Evolutionary conservation across 176 grass and related monocot genomes (phyloP).

Genomic region (Rhynchospora breviuscula): DNA sequence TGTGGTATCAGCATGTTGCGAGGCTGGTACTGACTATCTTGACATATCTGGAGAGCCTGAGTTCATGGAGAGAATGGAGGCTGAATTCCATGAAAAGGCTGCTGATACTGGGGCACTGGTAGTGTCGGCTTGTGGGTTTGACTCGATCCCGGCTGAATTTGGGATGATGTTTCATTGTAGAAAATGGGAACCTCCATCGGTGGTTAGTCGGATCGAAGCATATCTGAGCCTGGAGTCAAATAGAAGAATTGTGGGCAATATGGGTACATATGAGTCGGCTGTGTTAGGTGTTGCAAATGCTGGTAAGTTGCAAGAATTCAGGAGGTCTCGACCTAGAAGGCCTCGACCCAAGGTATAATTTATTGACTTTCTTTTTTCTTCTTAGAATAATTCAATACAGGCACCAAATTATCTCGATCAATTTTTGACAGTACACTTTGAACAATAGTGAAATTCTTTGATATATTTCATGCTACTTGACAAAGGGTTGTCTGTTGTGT

Average conservation of each 20-base stretch:
- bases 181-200: slow-evolving; percentile 50
- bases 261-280: slow-evolving; percentile 77
- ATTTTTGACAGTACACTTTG: neutral
- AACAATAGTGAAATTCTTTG: neutral
- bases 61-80: slow-evolving; percentile 82
- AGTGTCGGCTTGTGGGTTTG: slow-evolving; percentile 75
- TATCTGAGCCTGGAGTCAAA: slow-evolving; percentile 57
- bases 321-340: slow-evolving; percentile 52
- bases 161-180: slow-evolving; percentile 61
- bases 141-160: slow-evolving; percentile 75
- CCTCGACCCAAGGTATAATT: slow-evolving; percentile 50
- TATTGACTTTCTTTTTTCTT: neutral
- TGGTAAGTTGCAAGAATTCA: slow-evolving; percentile 46
- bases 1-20: slow-evolving; percentile 53
- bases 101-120: slow-evolving; percentile 46
- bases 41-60: slow-evolving; percentile 85
- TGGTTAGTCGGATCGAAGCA: slow-evolving; percentile 42
- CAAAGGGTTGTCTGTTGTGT: neutral
- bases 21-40: slow-evolving; percentile 59
- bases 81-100: slow-evolving; percentile 48
- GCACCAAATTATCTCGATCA: neutral
- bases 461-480: neutral
- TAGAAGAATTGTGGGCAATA: slow-evolving; percentile 56
- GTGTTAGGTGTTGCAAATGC: slow-evolving; percentile 60
- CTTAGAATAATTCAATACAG: neutral